Evolutionary conservation across 2,329 filamentous ascomycete genomes (phyloP).

Genomic region (Chaetothyriales sp.): DNA sequence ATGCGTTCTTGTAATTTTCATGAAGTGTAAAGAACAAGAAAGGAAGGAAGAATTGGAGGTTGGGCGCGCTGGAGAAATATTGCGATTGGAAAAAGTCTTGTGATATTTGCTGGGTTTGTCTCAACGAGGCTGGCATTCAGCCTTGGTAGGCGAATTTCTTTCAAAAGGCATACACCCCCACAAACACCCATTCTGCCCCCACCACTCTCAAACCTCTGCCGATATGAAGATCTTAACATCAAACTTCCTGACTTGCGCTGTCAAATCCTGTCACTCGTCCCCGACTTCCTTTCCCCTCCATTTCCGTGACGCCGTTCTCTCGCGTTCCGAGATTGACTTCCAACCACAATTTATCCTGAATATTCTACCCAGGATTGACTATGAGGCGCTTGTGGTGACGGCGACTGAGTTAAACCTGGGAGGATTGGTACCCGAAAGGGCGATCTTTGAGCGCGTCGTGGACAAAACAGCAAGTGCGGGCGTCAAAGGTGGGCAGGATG

Average conservation of each 20-base stretch:
- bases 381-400: slow-evolving; percentile 63
- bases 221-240: slow-evolving; percentile 88
- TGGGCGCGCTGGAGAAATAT: neutral
- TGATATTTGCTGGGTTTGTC: slow-evolving; percentile 1
- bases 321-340: slow-evolving; percentile 66
- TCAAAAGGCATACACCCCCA: neutral
- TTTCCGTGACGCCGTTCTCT: slow-evolving; percentile 81
- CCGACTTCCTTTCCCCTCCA: slow-evolving; percentile 76
- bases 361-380: slow-evolving; percentile 76
- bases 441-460: slow-evolving; percentile 16
- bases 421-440: slow-evolving; percentile 19
- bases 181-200: neutral
- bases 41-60: slow-evolving; percentile 1
- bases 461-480: slow-evolving; percentile 3
- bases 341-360: slow-evolving; percentile 72
- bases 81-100: neutral
- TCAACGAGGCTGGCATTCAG: neutral
- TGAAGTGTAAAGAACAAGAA: slow-evolving; percentile 7
- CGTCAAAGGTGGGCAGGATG: slow-evolving; percentile 5
- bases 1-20: slow-evolving; percentile 8
- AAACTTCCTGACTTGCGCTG: slow-evolving; percentile 92
- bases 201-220: neutral
- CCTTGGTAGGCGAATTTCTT: neutral
- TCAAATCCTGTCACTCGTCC: slow-evolving; percentile 82
- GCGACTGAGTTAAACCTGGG: slow-evolving; percentile 54